Base-by-base conservation (phyloP, 805 yeast species). In the Lachancea fermentati region DNA sequence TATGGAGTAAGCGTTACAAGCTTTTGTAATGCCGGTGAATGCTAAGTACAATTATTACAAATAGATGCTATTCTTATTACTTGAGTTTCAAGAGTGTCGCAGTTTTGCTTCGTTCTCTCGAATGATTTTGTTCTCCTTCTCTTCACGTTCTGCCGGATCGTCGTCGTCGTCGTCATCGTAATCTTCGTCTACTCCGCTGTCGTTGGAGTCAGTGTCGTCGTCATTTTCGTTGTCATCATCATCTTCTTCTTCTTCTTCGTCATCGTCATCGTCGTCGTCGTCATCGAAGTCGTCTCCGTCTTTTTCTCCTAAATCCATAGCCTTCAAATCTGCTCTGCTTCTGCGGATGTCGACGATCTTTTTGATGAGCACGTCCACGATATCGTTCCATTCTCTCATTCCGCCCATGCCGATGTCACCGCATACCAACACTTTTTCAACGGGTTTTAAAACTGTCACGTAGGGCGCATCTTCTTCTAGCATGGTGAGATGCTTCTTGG, bases 391-490 rank as follows among this genome's bases (percentile, higher is more conserved):
- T 55, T 84, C 93, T 71, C 87, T 75, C 94, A 85, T 85, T 24
- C 94, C 94, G 32, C 94, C 94, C 93, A 85, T 83, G 11, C 93
- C 93, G 47, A 85, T 83, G 57, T 85, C 94, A 52, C 94, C 94
- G 66, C 87, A 84, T 14, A 63, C 83, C 66, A 67, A 71, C 48
- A 85, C 88, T 56, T 85, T 85, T 51, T 85, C 94, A 16, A 83
- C 86, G 0, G 94, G 94, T 55, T 77, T 81, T 55, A 85, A 63
- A 14, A 85, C 73, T 44, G 81, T 84, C 39, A 83, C 72, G 75
- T 78, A 81, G 5, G 88, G 85, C 67, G 81, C 80, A 50, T 80
- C 87, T 49, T 83, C 89, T 5, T 70, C 65, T 14, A 85, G 61
- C 32, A 79, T 65, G 15, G 67, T 65, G 43, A 84, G 64, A 51